A percentile compares a stretch with the other conserved stretches of the same genome.
Conservation (phyloP, 495 filamentous ascomycete species). For the Penicillium cinerascens region DNA sequence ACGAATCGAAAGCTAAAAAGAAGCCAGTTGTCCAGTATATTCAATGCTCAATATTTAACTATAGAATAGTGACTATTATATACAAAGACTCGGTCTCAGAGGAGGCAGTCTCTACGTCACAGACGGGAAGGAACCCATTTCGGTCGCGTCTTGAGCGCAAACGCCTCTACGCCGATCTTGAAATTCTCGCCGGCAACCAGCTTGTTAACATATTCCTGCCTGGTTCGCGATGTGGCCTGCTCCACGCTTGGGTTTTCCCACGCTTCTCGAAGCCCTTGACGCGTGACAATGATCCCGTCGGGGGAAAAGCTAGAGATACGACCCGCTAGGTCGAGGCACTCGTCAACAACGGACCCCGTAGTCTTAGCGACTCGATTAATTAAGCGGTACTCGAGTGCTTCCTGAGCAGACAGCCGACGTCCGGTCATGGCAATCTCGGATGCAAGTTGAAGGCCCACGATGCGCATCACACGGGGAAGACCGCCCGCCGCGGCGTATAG, state of each 20-base stretch:
- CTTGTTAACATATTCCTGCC: conserved; percentile 49
- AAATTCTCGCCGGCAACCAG: conserved; percentile 69
- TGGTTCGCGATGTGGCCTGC: conserved; percentile 53
- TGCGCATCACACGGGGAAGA: conserved; percentile 61
- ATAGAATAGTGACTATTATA: neutral
- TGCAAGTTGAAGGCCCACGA: conserved; percentile 58
- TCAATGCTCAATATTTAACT: neutral
- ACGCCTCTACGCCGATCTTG: conserved; percentile 68
- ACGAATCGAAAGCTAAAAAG: too few relatives aligned
- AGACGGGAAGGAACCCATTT: conserved; percentile 47
- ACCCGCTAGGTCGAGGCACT: conserved; percentile 24
- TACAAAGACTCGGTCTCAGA: neutral
- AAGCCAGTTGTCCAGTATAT: too few relatives aligned
- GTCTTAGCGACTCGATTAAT: conserved; percentile 57
- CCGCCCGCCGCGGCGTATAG: conserved; percentile 64
- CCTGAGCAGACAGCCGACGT: conserved; percentile 47
- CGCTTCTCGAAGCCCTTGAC: conserved; percentile 60
- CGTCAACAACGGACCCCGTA: conserved; percentile 41
- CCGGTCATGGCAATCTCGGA: conserved; percentile 66
- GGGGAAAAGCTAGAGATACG: conserved; percentile 50
- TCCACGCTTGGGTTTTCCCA: conserved; percentile 63
- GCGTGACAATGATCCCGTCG: conserved; percentile 63
- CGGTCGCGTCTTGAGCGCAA: conserved; percentile 69
- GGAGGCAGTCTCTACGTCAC: neutral
- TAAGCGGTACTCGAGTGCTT: conserved; percentile 59